Conservation (phyloP, 306 rosid genomes). For the Cucumis cinereus region DNA sequence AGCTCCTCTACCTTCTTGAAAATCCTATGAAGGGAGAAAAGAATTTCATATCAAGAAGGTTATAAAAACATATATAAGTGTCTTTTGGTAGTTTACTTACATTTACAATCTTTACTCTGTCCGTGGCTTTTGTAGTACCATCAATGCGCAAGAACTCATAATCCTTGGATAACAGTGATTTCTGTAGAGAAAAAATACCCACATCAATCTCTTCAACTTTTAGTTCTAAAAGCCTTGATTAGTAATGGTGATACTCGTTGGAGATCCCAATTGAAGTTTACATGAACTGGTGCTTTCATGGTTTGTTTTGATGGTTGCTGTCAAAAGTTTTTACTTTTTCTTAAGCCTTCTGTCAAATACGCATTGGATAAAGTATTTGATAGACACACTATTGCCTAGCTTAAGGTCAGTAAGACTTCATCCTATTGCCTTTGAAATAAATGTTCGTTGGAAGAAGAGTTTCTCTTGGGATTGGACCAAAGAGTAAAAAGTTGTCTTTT, state of each 20-base stretch:
- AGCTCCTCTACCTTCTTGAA: constrained; percentile 69
- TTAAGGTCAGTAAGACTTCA: neutral
- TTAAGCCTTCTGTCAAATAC: too few species aligned
- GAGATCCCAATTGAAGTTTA: neutral
- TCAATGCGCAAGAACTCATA: constrained; percentile 68
- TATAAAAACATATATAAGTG: neutral
- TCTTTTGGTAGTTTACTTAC: constrained; percentile 33
- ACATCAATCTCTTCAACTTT: neutral
- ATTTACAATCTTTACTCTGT: constrained; percentile 58
- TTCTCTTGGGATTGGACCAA: neutral
- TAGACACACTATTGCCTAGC: neutral
- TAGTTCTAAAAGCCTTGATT: neutral
- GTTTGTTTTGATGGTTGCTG: neutral
- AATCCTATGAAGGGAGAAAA: constrained; percentile 42
- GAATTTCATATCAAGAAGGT: neutral
- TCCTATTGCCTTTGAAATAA: neutral
- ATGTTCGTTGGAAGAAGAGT: neutral
- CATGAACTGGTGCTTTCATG: neutral
- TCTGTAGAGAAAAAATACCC: constrained; percentile 28
- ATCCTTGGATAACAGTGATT: constrained; percentile 40
- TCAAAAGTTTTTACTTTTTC: neutral
- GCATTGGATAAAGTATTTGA: neutral
- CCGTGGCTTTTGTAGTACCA: constrained; percentile 80
- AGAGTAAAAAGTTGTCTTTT: neutral
- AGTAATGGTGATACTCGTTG: neutral